Evolutionary conservation across 345 rosid species (phyloP), one percentile per base, ranked within the genome.

Genomic region (Arabidopsis suecica): DNA sequence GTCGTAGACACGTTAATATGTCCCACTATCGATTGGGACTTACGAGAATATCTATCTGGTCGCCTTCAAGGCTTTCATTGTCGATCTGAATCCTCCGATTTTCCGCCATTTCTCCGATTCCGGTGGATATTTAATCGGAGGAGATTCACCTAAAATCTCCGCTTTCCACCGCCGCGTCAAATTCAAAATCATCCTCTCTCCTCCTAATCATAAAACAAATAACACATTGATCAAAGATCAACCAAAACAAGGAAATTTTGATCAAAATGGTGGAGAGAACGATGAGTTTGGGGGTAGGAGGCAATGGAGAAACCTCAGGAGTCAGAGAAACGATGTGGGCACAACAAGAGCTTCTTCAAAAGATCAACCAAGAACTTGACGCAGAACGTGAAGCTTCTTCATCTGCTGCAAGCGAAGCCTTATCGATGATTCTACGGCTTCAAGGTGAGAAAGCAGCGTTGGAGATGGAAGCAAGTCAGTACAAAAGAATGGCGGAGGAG

Each of bases 391-490:
- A 95, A 79, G 86, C 99, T 8, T 82, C 97, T 2, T 73, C 93
- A 0, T 75, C 88, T 0, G 97, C 97, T 1, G 86, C 93, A 2
- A 87, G 86, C 16, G 99, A 95, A 50, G 93, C 99, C 20, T 75
- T 95, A 30, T 89, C 97, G 0, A 90, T 91, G 99, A 95, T 95
- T 4, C 75, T 92, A 40, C 88, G 97, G 4, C 74, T 95, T 72
- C 99, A 95, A 68, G 92, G 87, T 0, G 99, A 95, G 65, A 92
- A 90, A 82, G 88, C 97, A 1, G 87, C 78, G 0, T 30, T 92
- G 78, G 81, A 81, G 82, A 84, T 95, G 97, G 99, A 95, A 73
- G 89, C 99, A 0, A 89, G 84, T 71, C 99, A 95, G 55, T 95
- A 90, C 73, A 89, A 88, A 80, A 88, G 99, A 48, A 68, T 90